Conservation (phyloP, 805 yeast species). For the Cyberlindnera amylophila region DNA sequence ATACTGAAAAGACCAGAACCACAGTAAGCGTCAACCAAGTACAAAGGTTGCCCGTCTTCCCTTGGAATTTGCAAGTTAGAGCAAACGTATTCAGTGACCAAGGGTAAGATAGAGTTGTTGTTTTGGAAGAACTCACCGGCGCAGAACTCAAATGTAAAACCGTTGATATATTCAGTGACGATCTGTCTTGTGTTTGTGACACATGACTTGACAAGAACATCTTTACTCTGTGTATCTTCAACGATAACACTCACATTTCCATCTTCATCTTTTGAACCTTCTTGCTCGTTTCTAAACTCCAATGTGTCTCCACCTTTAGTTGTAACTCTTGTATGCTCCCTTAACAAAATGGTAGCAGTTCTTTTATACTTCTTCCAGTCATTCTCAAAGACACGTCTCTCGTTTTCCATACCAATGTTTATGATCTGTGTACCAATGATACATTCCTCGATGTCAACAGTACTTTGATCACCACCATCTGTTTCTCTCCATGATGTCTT, state of each 20-base stretch:
- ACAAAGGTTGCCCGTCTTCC: slow-evolving; percentile 46
- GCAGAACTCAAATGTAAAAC: slow-evolving; percentile 76
- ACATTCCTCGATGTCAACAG: slow-evolving; percentile 92
- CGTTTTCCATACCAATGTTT: slow-evolving; percentile 68
- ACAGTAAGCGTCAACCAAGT: slow-evolving; percentile 91
- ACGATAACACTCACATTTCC: slow-evolving; percentile 35
- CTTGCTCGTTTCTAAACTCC: slow-evolving; percentile 33
- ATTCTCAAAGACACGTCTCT: slow-evolving; percentile 52
- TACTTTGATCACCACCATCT: slow-evolving; percentile 55
- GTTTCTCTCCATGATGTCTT: slow-evolving; percentile 61
- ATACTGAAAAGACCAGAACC: slow-evolving; percentile 93
- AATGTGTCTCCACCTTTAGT: slow-evolving; percentile 21
- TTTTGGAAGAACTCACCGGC: slow-evolving; percentile 98
- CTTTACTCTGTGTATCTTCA: slow-evolving; percentile 21
- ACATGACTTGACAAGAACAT: slow-evolving; percentile 56
- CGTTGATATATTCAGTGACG: slow-evolving; percentile 73
- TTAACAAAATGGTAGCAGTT: slow-evolving; percentile 81
- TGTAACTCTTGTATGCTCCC: slow-evolving; percentile 63
- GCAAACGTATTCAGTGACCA: slow-evolving; percentile 77
- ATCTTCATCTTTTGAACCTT: slow-evolving; percentile 43
- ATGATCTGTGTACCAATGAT: slow-evolving; percentile 80
- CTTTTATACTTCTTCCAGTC: slow-evolving; percentile 49
- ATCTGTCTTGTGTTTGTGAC: slow-evolving; percentile 75
- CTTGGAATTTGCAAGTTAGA: slow-evolving; percentile 52
- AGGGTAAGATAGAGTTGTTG: slow-evolving; percentile 85